Conservation (phyloP, 257 asterid genomes). For the Haberlea rhodopensis region DNA sequence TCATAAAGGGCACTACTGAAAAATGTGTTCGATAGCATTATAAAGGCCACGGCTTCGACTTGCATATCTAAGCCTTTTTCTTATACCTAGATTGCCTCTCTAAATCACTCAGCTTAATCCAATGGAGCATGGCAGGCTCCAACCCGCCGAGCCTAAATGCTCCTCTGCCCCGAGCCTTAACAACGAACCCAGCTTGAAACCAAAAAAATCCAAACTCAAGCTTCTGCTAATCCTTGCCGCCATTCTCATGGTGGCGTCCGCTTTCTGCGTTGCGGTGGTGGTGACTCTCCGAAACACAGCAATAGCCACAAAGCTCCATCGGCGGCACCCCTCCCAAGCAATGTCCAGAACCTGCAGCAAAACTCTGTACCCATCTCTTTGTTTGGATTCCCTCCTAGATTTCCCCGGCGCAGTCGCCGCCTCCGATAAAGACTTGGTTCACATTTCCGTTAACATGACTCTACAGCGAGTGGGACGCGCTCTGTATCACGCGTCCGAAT, state of each 20-base stretch:
- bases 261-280: constrained; percentile 32
- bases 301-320: not conserved
- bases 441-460: constrained; percentile 50
- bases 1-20: too few species aligned
- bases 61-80: not conserved
- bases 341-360: constrained; percentile 44
- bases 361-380: constrained; percentile 39
- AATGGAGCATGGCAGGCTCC: constrained; percentile 38
- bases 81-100: too few species aligned
- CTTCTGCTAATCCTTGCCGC: constrained; percentile 29
- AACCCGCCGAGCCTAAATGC: constrained; percentile 20
- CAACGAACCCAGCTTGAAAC: not conserved
- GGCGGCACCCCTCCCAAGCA: constrained; percentile 33
- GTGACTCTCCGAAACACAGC: constrained; percentile 27
- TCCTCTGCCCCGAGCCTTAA: constrained; percentile 17
- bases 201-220: constrained; percentile 32
- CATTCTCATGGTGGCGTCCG: constrained; percentile 35
- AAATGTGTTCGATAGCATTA: not conserved
- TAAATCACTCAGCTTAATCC: not conserved
- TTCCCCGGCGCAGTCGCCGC: constrained; percentile 54
- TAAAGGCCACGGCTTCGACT: not conserved
- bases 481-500: constrained; percentile 30
- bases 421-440: constrained; percentile 44
- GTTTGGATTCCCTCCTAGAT: constrained; percentile 39
- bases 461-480: constrained; percentile 38